Evolutionary conservation across 2,329 filamentous ascomycete genomes (phyloP), one percentile per base, ranked within the genome.

Genomic region (Scorias spongiosa): DNA sequence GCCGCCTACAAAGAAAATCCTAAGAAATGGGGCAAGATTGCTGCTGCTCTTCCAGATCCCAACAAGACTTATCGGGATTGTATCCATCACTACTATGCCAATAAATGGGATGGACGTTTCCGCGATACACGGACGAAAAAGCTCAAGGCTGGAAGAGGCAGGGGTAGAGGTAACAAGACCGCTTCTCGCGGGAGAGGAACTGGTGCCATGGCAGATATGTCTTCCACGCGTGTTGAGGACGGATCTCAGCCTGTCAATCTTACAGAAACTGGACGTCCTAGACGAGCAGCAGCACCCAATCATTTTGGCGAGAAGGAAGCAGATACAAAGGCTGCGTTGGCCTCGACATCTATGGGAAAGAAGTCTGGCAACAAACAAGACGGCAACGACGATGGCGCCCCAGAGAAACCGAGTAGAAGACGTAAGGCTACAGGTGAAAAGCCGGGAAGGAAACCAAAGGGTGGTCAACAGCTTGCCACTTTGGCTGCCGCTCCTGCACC

Each of bases 21-120:
- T 0, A 91, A 91, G 68, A 83, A 87, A 56, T 91, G 83, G 82
- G 81, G 82, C 45, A 78, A 76, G 53, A 78, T 91, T 46, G 81
- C 84, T 5, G 76, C 81, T 46, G 70, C 71, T 18, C 65, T 89
- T 5, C 38, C 38, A 40, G 32, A 36, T 15, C 72, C 74, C 1
- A 70, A 73, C 28, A 76, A 84, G 18, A 78, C 83, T 54, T 87
- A 85, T 61, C 80, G 81, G 50, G 76, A 83, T 40, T 86, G 81
- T 61, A 91, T 91, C 52, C 81, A 86, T 57, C 86, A 88, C 61
- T 91, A 91, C 63, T 91, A 91, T 61, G 71, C 84, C 49, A 84
- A 81, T 57, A 91, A 78, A 64, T 81, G 81, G 64, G 72, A 78
- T 40, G 74, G 78, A 37, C 80, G 84, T 49, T 78, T 88, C 48